phyloP scores from a whole-genome alignment of 129 eudicot genomes.

The Cynara cardunculus region DNA sequence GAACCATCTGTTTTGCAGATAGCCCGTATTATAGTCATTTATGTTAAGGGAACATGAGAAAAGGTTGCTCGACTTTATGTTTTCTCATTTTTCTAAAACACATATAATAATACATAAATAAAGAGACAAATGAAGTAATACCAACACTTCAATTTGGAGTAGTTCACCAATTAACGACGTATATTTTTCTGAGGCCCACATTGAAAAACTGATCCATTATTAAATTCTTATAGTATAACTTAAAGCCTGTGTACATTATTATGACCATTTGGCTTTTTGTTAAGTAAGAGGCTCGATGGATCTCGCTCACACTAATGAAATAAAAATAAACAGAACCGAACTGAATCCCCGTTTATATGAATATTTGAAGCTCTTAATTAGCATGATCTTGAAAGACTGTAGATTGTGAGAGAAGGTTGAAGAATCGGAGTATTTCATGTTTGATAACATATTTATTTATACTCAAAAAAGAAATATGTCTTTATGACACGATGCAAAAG shows the following conservation, averaged over 20 bases:
- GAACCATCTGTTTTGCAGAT: too few relatives aligned
- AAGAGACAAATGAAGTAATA: neutral
- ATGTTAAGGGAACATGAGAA: neutral
- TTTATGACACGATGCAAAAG: neutral
- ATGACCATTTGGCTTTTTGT: neutral
- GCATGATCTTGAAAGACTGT: neutral
- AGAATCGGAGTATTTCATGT: neutral
- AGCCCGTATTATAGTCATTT: neutral
- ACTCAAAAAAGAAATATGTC: neutral
- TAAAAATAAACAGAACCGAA: too few relatives aligned
- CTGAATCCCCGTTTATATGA: neutral
- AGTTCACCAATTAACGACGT: neutral
- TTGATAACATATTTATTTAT: neutral
- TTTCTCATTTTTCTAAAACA: neutral
- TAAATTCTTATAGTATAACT: neutral
- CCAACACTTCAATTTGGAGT: neutral
- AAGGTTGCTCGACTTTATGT: neutral
- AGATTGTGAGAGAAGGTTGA: neutral
- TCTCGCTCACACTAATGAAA: neutral
- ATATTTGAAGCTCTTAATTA: neutral
- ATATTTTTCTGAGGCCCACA: neutral
- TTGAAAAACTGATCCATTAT: neutral
- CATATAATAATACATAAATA: neutral
- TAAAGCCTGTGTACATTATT: neutral
- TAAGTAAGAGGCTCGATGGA: neutral